These are phyloP conservation scores for Candida michaelii DNA, from an alignment of 805 yeast species.

Conservation along the genomic window DNA sequence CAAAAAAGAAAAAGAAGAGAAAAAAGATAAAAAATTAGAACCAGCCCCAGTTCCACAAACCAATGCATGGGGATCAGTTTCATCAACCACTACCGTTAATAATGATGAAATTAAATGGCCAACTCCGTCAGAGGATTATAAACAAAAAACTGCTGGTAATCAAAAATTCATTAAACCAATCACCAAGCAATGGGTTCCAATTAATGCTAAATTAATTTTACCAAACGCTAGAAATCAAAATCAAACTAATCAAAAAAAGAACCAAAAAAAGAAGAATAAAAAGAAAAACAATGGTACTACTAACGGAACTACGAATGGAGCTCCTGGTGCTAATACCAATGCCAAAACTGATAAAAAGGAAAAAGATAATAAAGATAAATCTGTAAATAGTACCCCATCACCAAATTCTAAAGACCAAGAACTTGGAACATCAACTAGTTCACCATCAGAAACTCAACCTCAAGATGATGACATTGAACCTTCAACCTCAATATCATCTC, in stretches of 20 bases:
- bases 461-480: background rate
- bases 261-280: conserved; percentile 16
- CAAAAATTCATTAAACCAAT: conserved; percentile 42
- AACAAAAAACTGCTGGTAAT: conserved; percentile 16
- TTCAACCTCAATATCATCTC: background rate
- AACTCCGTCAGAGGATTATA: conserved; percentile 35
- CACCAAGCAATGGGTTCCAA: conserved; percentile 47
- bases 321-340: conserved; percentile 22
- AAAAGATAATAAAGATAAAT: conserved; percentile 6
- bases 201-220: conserved; percentile 41
- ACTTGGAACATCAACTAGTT: conserved; percentile 1
- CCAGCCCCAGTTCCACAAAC: conserved; percentile 48
- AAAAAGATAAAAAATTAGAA: conserved; percentile 26
- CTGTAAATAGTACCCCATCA: conserved; percentile 9
- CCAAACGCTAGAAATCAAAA: conserved; percentile 32
- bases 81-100: conserved; percentile 12
- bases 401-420: conserved; percentile 2
- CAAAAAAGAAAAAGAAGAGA: conserved; percentile 3
- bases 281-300: background rate
- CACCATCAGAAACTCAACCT: background rate
- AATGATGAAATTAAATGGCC: conserved; percentile 45
- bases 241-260: conserved; percentile 18
- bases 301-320: conserved; percentile 16
- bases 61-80: conserved; percentile 38
- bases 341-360: conserved; percentile 9